Conservation (phyloP, 257 asterid species). For the Primulina eburnea region DNA sequence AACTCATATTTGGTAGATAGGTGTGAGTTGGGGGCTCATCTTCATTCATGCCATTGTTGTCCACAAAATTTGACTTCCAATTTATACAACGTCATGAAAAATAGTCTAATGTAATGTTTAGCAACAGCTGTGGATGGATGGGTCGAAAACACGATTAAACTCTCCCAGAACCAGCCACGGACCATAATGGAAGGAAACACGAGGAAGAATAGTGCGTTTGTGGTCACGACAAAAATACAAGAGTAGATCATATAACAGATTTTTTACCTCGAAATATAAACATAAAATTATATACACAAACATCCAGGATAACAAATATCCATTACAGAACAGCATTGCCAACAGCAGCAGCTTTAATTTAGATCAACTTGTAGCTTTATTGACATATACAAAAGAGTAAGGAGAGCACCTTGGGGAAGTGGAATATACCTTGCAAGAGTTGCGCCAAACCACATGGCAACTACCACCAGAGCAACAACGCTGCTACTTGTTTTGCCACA, state of each 20-base stretch:
- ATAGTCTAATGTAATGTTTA: too few species aligned
- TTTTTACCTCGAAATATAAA: conserved; percentile 24
- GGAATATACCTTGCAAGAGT: conserved; percentile 67
- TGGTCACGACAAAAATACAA: conserved; percentile 1
- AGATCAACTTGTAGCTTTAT: conserved; percentile 70
- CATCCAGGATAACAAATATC: background rate
- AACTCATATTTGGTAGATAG: background rate
- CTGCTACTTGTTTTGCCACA: conserved; percentile 84
- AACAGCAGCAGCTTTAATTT: conserved; percentile 33
- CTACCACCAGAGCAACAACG: conserved; percentile 55
- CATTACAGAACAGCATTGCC: conserved; percentile 11
- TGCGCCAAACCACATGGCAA: conserved; percentile 81
- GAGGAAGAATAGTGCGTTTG: background rate
- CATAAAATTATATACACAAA: conserved; percentile 20
- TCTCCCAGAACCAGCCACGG: too few species aligned
- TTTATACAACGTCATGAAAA: background rate
- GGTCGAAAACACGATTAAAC: too few species aligned
- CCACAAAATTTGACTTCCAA: background rate
- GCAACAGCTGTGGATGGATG: background rate
- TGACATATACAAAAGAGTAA: conserved; percentile 79
- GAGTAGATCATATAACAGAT: background rate
- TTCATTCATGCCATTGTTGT: background rate
- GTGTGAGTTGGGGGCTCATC: background rate
- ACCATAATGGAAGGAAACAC: too few species aligned
- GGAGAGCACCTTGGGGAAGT: conserved; percentile 85